Base-by-base conservation (phyloP, 805 yeast genomes). In the Candida oleophila region DNA sequence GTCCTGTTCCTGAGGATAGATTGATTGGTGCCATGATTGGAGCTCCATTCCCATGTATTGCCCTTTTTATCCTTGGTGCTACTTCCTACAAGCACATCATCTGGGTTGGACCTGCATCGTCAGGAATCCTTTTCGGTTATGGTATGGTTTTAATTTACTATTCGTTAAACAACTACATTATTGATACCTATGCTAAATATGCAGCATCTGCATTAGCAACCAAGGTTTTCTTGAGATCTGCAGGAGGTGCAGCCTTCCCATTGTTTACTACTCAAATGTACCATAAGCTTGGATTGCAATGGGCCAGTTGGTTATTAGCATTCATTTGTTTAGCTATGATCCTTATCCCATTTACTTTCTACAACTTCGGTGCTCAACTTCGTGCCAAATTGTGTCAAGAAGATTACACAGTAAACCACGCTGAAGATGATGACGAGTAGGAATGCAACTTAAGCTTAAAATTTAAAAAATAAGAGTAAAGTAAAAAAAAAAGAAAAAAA, bases 221-320 rank as follows among this genome's bases (percentile, higher is more conserved):
- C 3, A 87, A 87, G 61, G 92, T 86, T 25, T 86, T 87, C 57
- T 70, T 87, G 55, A 78, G 95, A 74, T 77, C 85, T 55, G 86
- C 89, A 18, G 91, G 90, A 58, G 95, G 94, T 71, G 92, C 90
- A 22, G 92, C 90, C 0, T 85, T 87, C 77, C 91, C 92, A 49
- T 71, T 87, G 54, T 86, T 87, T 61, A 81, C 87, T n/a, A 80
- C 82, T 34, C 92, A 85, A 66, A 86, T 87, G 92, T 87, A 86
- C 63, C 78, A 79, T 50, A 80, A 72, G 45, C 66, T 87, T 57
- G 92, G 92, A 3, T 68, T 87, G 44, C 83, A 83, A 52, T 87
- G 94, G 94, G 95, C 90, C 19, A 77, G 83, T 56, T 87, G 86
- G 83, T 71, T 87, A 49, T 70, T 87, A 59, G 92, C 90, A 0